Percentiles rank a stretch among this genome's conserved stretches.
phyloP scores from a whole-genome alignment of 1,284 basidiomycete genomes.

The Malassezia psittaci region DNA sequence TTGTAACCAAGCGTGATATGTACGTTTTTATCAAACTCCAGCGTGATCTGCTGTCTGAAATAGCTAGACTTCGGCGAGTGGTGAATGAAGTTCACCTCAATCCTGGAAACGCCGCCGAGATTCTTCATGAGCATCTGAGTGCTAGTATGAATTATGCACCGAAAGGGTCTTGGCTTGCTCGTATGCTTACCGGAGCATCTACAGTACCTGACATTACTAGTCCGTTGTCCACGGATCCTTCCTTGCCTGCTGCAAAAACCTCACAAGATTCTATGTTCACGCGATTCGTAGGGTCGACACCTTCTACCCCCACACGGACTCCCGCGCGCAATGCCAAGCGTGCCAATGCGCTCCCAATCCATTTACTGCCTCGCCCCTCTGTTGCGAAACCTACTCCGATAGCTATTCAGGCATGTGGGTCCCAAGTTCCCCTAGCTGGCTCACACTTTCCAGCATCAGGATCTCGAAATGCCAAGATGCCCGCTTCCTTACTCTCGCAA shows the following conservation, averaged over 20 bases:
- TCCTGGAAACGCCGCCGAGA: constrained; percentile 56
- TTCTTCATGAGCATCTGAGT: constrained; percentile 40
- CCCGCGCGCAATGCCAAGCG: neutral
- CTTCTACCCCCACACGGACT: neutral
- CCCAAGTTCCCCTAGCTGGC: neutral
- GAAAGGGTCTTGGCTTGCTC: constrained; percentile 9
- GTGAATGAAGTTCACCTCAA: constrained; percentile 86
- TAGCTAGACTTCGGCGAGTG: constrained; percentile 68
- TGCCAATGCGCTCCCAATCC: neutral
- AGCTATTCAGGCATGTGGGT: constrained; percentile 1
- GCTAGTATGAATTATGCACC: constrained; percentile 15
- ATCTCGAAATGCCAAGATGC: neutral
- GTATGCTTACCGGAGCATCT: constrained; percentile 7
- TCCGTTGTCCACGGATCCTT: neutral
- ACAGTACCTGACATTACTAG: neutral
- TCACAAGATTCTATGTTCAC: neutral
- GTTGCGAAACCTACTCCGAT: neutral
- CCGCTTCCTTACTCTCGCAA: neutral
- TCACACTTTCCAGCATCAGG: neutral
- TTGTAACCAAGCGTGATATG: constrained; percentile 71
- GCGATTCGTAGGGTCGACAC: neutral
- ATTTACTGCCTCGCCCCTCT: constrained; percentile 1
- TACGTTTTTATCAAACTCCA: constrained; percentile 71
- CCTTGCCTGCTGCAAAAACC: neutral
- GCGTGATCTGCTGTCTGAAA: constrained; percentile 71